phyloP scores from a whole-genome alignment of 768 basidiomycete species.

The Tylopilus intermedius region DNA sequence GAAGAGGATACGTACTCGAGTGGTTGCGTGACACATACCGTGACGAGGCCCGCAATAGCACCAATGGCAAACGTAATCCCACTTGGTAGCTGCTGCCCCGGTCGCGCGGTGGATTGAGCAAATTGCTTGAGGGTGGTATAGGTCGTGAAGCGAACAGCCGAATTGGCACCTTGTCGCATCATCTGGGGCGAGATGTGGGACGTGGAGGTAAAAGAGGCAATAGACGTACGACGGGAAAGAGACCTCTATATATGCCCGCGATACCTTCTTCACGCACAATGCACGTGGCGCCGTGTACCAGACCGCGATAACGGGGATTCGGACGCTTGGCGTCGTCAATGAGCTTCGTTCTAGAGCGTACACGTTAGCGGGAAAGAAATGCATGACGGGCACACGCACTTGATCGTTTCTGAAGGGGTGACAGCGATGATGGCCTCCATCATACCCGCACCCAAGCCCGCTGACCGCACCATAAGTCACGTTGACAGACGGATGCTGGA shows the following conservation, averaged over 20 bases:
- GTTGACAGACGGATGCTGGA: neutral
- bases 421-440: conserved; percentile 91
- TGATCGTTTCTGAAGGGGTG: conserved; percentile 97
- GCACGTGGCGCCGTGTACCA: conserved; percentile 74
- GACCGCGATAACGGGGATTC: conserved; percentile 78
- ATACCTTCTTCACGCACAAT: conserved; percentile 87
- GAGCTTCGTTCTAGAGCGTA: conserved; percentile 77
- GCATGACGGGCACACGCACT: conserved; percentile 47
- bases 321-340: conserved; percentile 90
- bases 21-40: conserved; percentile 88
- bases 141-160: conserved; percentile 91
- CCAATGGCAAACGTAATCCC: conserved; percentile 94
- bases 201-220: too few species aligned
- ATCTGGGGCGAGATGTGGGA: conserved; percentile 46
- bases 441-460: conserved; percentile 84
- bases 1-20: conserved; percentile 52
- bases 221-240: conserved; percentile 83
- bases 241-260: conserved; percentile 78
- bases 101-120: conserved; percentile 76
- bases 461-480: conserved; percentile 31
- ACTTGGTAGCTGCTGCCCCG: conserved; percentile 80
- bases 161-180: conserved; percentile 98
- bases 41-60: conserved; percentile 88
- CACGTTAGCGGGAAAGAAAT: neutral
- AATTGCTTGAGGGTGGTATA: conserved; percentile 93